A percentile compares a stretch with the other conserved stretches of the same genome.
Evolutionary conservation across 2,329 filamentous ascomycete species (phyloP).

Genomic region (Claviceps humidiphila): DNA sequence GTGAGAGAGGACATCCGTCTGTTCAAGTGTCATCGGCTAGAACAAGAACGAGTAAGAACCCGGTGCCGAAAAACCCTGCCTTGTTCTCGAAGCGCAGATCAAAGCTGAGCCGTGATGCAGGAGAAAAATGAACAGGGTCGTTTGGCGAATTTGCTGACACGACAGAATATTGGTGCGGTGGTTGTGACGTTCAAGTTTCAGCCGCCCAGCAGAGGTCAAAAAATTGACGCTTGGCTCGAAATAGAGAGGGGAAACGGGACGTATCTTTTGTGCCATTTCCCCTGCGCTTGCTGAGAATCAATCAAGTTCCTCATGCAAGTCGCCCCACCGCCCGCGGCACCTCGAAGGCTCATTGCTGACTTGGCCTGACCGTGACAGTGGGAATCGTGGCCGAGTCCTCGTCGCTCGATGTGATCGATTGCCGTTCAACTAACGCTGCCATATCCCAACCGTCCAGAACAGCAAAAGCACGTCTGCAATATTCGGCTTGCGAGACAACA

Average conservation of each 20-base stretch:
- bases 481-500: conserved; percentile 7
- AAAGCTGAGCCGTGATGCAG: not conserved
- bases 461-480: not conserved
- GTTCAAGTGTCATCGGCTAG: not conserved
- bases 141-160: not conserved
- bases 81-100: not conserved
- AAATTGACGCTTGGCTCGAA: not conserved
- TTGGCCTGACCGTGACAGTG: not conserved
- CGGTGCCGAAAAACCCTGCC: not conserved
- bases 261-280: not conserved
- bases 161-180: not conserved
- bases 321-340: conserved; percentile 1
- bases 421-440: not conserved
- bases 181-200: not conserved
- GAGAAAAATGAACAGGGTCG: not conserved
- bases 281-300: not conserved
- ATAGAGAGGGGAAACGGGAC: not conserved
- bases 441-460: not conserved
- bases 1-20: not conserved
- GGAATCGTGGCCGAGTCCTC: not conserved
- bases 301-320: not conserved
- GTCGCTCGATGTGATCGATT: not conserved
- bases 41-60: not conserved
- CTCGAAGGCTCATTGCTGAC: not conserved
- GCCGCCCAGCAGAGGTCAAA: not conserved